Conservation (phyloP, 768 basidiomycete species). For the Pleurotus salmoneostramineus region DNA sequence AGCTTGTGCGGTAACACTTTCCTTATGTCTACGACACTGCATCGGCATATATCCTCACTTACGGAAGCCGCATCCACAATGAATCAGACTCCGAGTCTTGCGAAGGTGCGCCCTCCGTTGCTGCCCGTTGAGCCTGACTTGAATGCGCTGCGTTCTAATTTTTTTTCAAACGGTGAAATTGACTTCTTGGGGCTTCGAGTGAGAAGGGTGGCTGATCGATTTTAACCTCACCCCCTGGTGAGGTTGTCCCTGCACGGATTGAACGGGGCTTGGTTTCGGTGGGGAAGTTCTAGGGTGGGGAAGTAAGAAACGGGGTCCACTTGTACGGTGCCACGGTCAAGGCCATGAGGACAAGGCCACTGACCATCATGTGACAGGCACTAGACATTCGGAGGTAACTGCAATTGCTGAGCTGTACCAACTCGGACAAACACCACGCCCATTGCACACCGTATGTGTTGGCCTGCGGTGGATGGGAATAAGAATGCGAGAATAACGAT, state of each 20-base stretch:
- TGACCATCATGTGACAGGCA: slow-evolving; percentile 6
- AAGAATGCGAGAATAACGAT: background rate
- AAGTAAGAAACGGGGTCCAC: slow-evolving; percentile 7
- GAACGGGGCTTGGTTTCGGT: background rate
- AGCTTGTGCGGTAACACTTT: no score
- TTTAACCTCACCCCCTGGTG: background rate
- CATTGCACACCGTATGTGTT: no score
- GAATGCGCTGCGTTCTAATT: slow-evolving; percentile 2
- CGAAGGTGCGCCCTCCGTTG: background rate
- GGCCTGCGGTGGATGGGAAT: no score
- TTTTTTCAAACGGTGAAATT: background rate
- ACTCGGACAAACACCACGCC: background rate
- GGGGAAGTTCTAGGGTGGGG: background rate
- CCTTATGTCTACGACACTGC: no score
- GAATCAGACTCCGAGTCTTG: no score
- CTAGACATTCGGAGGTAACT: background rate
- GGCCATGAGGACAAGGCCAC: slow-evolving; percentile 6
- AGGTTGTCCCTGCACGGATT: background rate
- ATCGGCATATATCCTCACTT: no score
- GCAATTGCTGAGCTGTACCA: background rate
- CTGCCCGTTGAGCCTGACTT: background rate
- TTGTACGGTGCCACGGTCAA: slow-evolving; percentile 7
- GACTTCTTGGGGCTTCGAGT: background rate
- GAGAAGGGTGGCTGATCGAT: background rate
- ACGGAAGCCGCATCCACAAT: no score